phyloP scores from a whole-genome alignment of 2,329 filamentous ascomycete species.

The Tolypocladium guangdongense region DNA sequence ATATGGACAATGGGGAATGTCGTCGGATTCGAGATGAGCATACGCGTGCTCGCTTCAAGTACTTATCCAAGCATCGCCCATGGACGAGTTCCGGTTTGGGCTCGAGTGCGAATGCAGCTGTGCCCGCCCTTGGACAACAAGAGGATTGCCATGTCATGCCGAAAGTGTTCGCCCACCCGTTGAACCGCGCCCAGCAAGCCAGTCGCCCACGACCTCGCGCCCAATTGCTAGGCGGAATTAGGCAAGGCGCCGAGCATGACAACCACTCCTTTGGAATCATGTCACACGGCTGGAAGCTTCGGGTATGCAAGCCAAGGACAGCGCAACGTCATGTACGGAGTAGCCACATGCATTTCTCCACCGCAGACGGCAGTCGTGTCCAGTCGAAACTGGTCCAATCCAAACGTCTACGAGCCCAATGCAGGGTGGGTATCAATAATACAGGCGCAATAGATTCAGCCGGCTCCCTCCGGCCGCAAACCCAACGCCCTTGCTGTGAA shows the following conservation, averaged over 20 bases:
- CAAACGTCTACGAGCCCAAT: background rate
- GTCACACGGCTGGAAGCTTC: background rate
- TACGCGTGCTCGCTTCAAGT: too few relatives aligned
- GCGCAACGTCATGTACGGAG: background rate
- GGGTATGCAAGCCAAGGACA: background rate
- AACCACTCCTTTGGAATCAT: background rate
- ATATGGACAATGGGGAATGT: background rate
- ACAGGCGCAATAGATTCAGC: background rate
- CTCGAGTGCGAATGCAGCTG: background rate
- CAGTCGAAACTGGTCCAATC: background rate
- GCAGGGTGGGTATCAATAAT: background rate
- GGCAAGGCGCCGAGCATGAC: background rate
- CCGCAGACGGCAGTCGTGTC: background rate
- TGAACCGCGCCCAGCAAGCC: too few relatives aligned
- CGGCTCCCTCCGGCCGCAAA: background rate
- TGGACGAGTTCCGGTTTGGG: background rate
- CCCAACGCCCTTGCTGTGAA: background rate
- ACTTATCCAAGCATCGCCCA: background rate
- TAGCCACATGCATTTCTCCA: background rate
- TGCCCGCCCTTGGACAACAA: background rate
- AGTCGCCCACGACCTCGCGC: background rate
- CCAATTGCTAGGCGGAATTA: background rate
- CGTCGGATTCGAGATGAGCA: background rate
- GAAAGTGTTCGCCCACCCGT: background rate
- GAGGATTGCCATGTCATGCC: background rate